A percentile compares a stretch with the other conserved stretches of the same genome.
Evolutionary conservation across 805 yeast species (phyloP).

Genomic region (Hemisphaericaspora nanyangensis): DNA sequence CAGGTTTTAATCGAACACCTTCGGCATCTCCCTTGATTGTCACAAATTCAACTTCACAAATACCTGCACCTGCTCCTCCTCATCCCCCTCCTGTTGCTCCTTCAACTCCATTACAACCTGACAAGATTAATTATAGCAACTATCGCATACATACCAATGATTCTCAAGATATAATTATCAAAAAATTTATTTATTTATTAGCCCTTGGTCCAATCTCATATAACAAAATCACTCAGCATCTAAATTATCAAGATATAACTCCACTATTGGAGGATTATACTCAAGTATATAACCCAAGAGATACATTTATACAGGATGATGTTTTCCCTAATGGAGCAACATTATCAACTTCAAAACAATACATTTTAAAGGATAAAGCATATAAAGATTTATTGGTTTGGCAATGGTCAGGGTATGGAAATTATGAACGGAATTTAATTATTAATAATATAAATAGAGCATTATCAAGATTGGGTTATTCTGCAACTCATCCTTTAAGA

Average conservation of each 20-base stretch:
- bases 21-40: neutral
- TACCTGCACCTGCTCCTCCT: slow-evolving; percentile 9
- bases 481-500: slow-evolving; percentile 41
- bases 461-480: slow-evolving; percentile 38
- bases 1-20: no score
- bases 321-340: slow-evolving; percentile 18
- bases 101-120: neutral
- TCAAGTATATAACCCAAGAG: slow-evolving; percentile 29
- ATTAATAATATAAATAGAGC: slow-evolving; percentile 34
- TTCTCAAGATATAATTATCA: slow-evolving; percentile 3
- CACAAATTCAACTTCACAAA: neutral
- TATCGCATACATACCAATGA: slow-evolving; percentile 1
- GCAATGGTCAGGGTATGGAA: slow-evolving; percentile 29
- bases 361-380: slow-evolving; percentile 36
- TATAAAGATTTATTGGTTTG: slow-evolving; percentile 39
- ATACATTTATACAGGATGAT: slow-evolving; percentile 30
- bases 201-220: slow-evolving; percentile 47
- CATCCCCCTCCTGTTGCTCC: slow-evolving; percentile 12
- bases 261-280: slow-evolving; percentile 22
- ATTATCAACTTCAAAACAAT: slow-evolving; percentile 2
- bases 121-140: neutral
- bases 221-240: neutral
- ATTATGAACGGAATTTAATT: slow-evolving; percentile 28
- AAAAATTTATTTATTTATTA: slow-evolving; percentile 39
- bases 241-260: slow-evolving; percentile 6